Conservation (phyloP, 2,329 filamentous ascomycete genomes). For the Hypoxylon sp. region DNA sequence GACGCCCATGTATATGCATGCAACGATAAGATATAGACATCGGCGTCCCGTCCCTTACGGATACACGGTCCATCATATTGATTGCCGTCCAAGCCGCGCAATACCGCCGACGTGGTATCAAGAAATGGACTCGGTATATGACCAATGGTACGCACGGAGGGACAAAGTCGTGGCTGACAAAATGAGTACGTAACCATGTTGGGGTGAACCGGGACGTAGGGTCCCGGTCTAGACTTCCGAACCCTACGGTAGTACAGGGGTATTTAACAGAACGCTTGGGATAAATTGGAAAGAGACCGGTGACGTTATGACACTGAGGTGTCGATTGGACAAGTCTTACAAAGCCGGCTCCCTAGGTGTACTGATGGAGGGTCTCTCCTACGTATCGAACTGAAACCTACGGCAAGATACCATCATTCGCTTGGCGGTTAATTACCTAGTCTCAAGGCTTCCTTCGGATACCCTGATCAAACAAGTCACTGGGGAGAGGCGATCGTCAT, state of each 20-base stretch:
- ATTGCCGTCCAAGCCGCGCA: constrained; percentile 1
- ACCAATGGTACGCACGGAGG: neutral
- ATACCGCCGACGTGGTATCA: constrained; percentile 9
- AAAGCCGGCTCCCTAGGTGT: neutral
- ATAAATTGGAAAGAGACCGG: constrained; percentile 5
- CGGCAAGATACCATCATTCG: constrained; percentile 6
- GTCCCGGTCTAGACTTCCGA: constrained; percentile 12
- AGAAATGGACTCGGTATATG: neutral
- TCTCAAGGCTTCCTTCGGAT: neutral
- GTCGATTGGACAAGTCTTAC: constrained; percentile 2
- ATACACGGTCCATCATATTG: constrained; percentile 18
- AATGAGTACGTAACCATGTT: neutral
- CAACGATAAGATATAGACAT: neutral
- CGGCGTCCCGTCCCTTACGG: neutral
- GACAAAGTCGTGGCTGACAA: neutral
- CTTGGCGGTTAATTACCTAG: constrained; percentile 28
- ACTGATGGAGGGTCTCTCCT: neutral
- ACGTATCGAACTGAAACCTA: neutral
- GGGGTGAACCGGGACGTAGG: neutral
- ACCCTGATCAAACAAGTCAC: neutral
- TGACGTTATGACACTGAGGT: neutral
- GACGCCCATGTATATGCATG: neutral
- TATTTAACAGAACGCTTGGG: neutral
- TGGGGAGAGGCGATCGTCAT: neutral
- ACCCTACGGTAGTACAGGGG: neutral